Conservation (phyloP, 2,329 filamentous ascomycete species). For the Sporothrix inflata region DNA sequence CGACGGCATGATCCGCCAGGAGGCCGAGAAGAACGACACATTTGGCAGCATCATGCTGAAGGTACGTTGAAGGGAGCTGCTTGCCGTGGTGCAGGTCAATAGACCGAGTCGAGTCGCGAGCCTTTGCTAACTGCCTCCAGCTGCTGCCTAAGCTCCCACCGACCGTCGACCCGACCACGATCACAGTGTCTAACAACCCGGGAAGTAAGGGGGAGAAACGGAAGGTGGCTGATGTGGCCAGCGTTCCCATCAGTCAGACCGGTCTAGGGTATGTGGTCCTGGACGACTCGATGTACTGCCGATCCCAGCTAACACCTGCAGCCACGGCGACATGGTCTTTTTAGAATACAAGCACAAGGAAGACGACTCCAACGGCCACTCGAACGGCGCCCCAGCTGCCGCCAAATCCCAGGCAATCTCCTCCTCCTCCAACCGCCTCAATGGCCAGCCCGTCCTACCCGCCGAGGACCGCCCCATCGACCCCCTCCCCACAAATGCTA, state of each 20-base stretch:
- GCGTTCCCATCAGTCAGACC: constrained; percentile 60
- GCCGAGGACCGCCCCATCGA: constrained; percentile 69
- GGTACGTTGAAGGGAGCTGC: constrained; percentile 43
- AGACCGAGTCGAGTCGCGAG: not conserved
- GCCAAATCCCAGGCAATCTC: constrained; percentile 43
- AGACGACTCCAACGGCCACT: constrained; percentile 47
- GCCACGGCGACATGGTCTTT: constrained; percentile 90
- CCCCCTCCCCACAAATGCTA: constrained; percentile 47
- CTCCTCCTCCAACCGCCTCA: constrained; percentile 71
- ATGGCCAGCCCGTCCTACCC: constrained; percentile 72
- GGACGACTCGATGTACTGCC: not conserved
- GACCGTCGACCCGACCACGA: constrained; percentile 62
- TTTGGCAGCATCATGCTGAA: constrained; percentile 66
- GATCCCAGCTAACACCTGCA: constrained; percentile 42
- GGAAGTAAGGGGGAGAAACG: constrained; percentile 59
- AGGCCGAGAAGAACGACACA: constrained; percentile 71
- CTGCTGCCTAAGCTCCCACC: constrained; percentile 62
- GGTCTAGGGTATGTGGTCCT: constrained; percentile 57
- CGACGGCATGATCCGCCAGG: constrained; percentile 89
- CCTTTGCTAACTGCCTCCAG: constrained; percentile 44
- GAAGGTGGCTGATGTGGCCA: constrained; percentile 59
- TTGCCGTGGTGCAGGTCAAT: too few relatives aligned
- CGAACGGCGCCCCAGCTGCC: constrained; percentile 41
- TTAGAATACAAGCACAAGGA: constrained; percentile 72
- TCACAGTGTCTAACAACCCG: constrained; percentile 65